Conservation (phyloP, 1,284 basidiomycete genomes). For the Melampsora abietis-canadensis region DNA sequence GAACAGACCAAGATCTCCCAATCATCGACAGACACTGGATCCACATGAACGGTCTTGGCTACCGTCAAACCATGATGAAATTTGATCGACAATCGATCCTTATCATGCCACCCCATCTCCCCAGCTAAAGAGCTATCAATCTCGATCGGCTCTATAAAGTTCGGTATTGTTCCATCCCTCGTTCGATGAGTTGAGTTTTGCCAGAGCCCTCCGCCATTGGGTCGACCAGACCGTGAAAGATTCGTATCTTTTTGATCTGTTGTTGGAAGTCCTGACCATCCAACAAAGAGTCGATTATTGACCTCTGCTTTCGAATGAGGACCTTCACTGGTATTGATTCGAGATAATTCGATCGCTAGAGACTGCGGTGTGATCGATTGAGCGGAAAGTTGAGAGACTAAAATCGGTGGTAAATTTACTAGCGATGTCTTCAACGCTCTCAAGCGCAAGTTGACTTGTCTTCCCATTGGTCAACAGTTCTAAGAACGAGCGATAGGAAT, state of each 20-base stretch:
- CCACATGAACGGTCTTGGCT: conserved; percentile 38
- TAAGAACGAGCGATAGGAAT: too few species aligned
- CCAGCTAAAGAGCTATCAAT: conserved; percentile 19
- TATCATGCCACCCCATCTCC: conserved; percentile 39
- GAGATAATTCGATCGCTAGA: conserved; percentile 27
- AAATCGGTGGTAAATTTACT: conserved; percentile 28
- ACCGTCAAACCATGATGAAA: conserved; percentile 21
- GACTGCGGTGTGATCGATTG: conserved; percentile 39
- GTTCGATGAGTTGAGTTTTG: background rate
- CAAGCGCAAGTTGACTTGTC: conserved; percentile 32
- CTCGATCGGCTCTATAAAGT: conserved; percentile 31
- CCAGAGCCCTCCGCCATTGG: too few species aligned
- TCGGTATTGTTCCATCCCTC: conserved; percentile 5
- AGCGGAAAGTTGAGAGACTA: conserved; percentile 26
- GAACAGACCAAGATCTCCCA: conserved; percentile 39
- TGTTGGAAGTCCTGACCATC: conserved; percentile 39
- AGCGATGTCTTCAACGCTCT: conserved; percentile 19
- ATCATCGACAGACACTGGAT: conserved; percentile 37
- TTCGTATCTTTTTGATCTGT: background rate
- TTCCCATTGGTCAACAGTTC: conserved; percentile 1
- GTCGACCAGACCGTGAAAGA: background rate
- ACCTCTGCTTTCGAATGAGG: conserved; percentile 10
- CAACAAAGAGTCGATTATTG: conserved; percentile 18
- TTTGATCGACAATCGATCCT: conserved; percentile 30
- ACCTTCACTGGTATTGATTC: background rate